Evolutionary conservation across 192 early-diverging fungal genomes (phyloP).

Genomic region (Rhizoclosmatium globosum): DNA sequence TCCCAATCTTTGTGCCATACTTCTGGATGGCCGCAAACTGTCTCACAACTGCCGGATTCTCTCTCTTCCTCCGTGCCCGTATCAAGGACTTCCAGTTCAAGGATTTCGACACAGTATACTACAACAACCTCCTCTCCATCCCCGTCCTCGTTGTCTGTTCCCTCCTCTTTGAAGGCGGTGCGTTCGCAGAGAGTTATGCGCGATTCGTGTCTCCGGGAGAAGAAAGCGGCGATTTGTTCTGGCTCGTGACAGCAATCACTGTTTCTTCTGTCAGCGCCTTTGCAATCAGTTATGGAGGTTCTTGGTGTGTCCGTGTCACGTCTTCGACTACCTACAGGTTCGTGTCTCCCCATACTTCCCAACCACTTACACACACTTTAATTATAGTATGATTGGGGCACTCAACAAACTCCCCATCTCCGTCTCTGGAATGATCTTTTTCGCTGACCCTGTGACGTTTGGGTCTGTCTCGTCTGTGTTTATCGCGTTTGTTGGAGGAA

Average conservation of each 20-base stretch:
- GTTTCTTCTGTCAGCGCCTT: conserved; percentile 88
- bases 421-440: conserved; percentile 93
- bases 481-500: conserved; percentile 57
- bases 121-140: conserved; percentile 92
- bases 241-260: conserved; percentile 67
- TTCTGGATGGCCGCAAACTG: conserved; percentile 95
- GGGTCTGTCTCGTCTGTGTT: conserved; percentile 87
- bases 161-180: conserved; percentile 46
- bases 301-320: conserved; percentile 82
- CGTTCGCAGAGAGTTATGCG: conserved; percentile 32
- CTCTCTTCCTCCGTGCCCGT: conserved; percentile 89
- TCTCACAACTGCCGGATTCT: conserved; percentile 84
- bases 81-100: conserved; percentile 92
- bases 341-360: background rate
- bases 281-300: conserved; percentile 85
- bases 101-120: conserved; percentile 98
- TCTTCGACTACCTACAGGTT: conserved; percentile 64
- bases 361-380: too few relatives aligned
- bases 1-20: conserved; percentile 40
- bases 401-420: conserved; percentile 98
- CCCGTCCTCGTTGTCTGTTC: conserved; percentile 66
- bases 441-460: conserved; percentile 81
- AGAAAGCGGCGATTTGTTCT: conserved; percentile 30
- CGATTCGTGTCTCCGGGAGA: conserved; percentile 42
- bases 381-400: conserved; percentile 95